Conservation (phyloP, 169 alveolate species). For the Cryptosporidium tyzzeri region DNA sequence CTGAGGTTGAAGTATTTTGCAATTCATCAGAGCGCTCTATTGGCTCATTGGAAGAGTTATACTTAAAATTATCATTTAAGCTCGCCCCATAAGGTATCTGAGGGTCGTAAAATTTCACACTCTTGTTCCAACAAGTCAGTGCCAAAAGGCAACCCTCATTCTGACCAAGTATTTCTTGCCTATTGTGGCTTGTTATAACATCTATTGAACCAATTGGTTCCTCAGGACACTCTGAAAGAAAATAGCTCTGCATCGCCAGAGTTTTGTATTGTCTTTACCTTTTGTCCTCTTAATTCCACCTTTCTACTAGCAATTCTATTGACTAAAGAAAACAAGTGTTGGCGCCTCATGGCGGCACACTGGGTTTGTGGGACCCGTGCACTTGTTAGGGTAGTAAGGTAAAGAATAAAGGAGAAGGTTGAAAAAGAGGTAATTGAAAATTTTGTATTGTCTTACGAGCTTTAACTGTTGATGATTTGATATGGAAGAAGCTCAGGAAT, state of each 20-base stretch:
- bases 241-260: constrained; percentile 44
- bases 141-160: constrained; percentile 37
- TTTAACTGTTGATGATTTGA: background rate
- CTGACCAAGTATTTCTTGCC: background rate
- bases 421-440: background rate
- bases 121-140: constrained; percentile 68
- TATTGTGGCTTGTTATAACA: background rate
- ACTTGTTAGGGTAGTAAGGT: background rate
- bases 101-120: constrained; percentile 48
- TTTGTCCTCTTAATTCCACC: constrained; percentile 7
- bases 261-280: background rate
- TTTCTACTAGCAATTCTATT: background rate
- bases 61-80: background rate
- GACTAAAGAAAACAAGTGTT: background rate
- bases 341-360: constrained; percentile 21
- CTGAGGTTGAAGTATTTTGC: background rate
- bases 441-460: background rate
- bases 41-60: background rate
- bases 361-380: background rate
- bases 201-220: constrained; percentile 60
- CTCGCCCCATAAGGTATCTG: background rate
- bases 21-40: background rate
- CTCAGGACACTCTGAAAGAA: constrained; percentile 45
- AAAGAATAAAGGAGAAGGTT: background rate
- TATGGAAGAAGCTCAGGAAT: constrained; percentile 71